Evolutionary conservation across 1,139 yeast genomes (phyloP), one percentile per base, ranked within the genome.

Genomic region (Geotrichum siamense): DNA sequence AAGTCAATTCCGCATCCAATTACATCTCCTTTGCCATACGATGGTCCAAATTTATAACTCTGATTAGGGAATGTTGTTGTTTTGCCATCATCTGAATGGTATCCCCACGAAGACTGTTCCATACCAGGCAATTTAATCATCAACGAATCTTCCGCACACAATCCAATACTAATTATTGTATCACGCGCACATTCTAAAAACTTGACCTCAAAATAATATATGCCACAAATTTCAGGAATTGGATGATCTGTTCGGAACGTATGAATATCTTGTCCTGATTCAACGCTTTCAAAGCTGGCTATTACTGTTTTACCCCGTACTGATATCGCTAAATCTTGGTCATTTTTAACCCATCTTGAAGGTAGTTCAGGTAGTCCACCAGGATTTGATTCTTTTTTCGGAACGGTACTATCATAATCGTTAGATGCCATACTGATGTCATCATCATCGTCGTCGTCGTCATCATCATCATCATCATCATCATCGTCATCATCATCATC

Each of bases 1-100:
- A 76, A 82, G 63, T 86, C 82, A 22, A 86, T 71, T 2, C 96
- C 96, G 61, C 91, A 82, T 0, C 97, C 97, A 51, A 87, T 71
- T 1, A 75, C 69, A 60, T 86, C 96, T 16, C 72, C 72, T 20
- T 64, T 59, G 0, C 78, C 74, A 58, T 70, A 78, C 13, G 25
- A 19, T 4, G 40, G 40, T 17, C 40, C 40, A 20, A 15, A 9
- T 10, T 19, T 63, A 15, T 65, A 59, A 5, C 37, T 10, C n/a
- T 61, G 56, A 34, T 66, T 65, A 30, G 69, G 70, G 27, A 70
- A 65, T 21, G 72, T 68, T 40, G 66, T 61, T 13, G 71, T 65
- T 16, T 66, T 62, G 0, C 83, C 84, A 51, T 75, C 78, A 49
- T 67, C 72, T 4, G 82, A 78, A 54, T 73, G 76, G 53, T 73